Evolutionary conservation across 371 early-diverging fungal species (phyloP).

Genomic region (Rhizopus arrhizus): DNA sequence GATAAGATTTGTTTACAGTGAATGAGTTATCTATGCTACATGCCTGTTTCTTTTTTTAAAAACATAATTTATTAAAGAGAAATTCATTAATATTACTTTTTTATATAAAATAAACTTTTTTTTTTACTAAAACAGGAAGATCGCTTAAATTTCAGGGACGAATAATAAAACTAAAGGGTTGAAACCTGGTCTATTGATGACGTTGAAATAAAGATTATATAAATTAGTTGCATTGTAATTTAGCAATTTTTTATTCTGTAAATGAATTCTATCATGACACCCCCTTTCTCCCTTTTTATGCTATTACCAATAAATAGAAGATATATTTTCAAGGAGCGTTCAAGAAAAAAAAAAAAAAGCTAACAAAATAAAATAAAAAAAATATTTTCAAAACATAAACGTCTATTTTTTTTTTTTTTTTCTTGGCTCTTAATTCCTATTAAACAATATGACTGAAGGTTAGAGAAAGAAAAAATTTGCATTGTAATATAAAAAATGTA

Average conservation of each 20-base stretch:
- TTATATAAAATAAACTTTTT: not conserved
- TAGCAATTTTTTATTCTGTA: too few relatives aligned
- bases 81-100: not conserved
- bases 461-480: not conserved
- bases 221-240: too few relatives aligned
- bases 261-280: too few relatives aligned
- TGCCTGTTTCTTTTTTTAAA: too few relatives aligned
- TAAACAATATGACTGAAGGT: not conserved
- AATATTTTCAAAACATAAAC: too few relatives aligned
- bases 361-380: too few relatives aligned
- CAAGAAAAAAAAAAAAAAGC: not conserved
- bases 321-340: constrained; percentile 1
- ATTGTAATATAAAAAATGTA: not conserved
- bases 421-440: not conserved
- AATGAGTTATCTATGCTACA: too few relatives aligned
- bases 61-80: too few relatives aligned
- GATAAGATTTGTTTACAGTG: too few relatives aligned
- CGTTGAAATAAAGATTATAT: too few relatives aligned
- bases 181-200: too few relatives aligned
- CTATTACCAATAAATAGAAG: not conserved
- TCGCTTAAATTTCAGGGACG: not conserved
- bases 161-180: too few relatives aligned
- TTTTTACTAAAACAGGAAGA: not conserved
- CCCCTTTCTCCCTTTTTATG: not conserved
- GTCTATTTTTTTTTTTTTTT: not conserved